Evolutionary conservation across 306 rosid genomes (phyloP).

Genomic region (Styphnolobium japonicum): DNA sequence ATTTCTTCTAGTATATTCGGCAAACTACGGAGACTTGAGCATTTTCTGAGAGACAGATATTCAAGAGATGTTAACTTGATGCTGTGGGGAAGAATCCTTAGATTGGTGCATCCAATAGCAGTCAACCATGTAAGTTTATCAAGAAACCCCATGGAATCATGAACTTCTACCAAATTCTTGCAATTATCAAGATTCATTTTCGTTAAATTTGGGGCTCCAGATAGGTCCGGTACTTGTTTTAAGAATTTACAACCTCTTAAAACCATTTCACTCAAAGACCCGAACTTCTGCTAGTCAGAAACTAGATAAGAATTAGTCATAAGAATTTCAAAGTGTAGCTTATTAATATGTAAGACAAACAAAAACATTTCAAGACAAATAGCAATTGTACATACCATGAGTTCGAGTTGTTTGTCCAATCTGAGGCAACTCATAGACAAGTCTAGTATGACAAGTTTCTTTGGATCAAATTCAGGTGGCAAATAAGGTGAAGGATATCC

Average conservation of each 20-base stretch:
- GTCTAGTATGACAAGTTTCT: not conserved
- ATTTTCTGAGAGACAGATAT: not conserved
- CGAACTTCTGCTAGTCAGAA: slow-evolving; percentile 3
- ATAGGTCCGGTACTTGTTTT: slow-evolving; percentile 12
- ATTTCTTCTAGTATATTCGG: not conserved
- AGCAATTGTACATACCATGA: not conserved
- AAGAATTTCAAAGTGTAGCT: not conserved
- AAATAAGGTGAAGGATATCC: not conserved
- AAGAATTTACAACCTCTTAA: not conserved
- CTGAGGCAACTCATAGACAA: not conserved
- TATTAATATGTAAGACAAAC: not conserved
- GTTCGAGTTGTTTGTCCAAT: not conserved
- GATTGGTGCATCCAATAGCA: slow-evolving; percentile 6
- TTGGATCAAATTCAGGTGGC: slow-evolving; percentile 11
- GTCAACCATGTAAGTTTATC: not conserved
- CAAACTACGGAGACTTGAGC: not conserved
- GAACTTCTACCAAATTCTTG: slow-evolving; percentile 8
- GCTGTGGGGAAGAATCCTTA: not conserved
- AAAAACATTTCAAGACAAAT: not conserved
- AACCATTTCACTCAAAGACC: not conserved
- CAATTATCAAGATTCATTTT: not conserved
- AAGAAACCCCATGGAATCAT: slow-evolving; percentile 11
- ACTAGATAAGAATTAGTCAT: not conserved
- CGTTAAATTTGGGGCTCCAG: slow-evolving; percentile 3
- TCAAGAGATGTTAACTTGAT: not conserved